Conservation (phyloP, 306 rosid genomes). For the Quercus bicolor region DNA sequence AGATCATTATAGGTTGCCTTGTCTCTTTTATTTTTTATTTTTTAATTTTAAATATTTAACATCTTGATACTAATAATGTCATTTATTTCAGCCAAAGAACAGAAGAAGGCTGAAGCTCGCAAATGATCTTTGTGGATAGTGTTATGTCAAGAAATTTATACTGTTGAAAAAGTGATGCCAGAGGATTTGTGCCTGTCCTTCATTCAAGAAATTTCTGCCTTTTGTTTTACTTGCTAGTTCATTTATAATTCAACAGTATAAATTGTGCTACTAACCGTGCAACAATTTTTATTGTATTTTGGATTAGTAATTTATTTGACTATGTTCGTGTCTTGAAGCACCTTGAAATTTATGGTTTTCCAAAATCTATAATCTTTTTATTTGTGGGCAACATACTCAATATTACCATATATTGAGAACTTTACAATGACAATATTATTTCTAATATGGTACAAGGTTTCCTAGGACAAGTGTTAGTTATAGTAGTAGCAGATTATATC, state of each 20-base stretch:
- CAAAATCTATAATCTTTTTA: not conserved
- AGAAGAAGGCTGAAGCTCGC: constrained; percentile 72
- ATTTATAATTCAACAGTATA: constrained; percentile 25
- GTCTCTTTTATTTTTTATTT: not conserved
- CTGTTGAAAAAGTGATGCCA: not conserved
- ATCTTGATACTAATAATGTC: constrained; percentile 13
- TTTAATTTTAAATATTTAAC: not conserved
- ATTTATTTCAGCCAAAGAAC: constrained; percentile 62
- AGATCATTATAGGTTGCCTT: not conserved
- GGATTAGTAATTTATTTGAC: not conserved
- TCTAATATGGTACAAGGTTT: not conserved
- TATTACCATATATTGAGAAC: not conserved
- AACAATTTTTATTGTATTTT: not conserved
- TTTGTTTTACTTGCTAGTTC: constrained; percentile 20
- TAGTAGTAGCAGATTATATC: no score
- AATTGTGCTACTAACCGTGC: constrained; percentile 28
- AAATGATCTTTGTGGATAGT: constrained; percentile 38
- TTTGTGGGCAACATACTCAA: not conserved
- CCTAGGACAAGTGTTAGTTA: not conserved
- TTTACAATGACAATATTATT: not conserved
- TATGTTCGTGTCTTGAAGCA: not conserved
- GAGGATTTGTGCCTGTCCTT: constrained; percentile 21
- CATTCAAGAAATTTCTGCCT: constrained; percentile 25
- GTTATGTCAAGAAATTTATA: constrained; percentile 24
- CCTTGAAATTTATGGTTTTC: not conserved